Base-by-base conservation (phyloP, 1,284 basidiomycete species). In the Neolentinus lepideus region DNA sequence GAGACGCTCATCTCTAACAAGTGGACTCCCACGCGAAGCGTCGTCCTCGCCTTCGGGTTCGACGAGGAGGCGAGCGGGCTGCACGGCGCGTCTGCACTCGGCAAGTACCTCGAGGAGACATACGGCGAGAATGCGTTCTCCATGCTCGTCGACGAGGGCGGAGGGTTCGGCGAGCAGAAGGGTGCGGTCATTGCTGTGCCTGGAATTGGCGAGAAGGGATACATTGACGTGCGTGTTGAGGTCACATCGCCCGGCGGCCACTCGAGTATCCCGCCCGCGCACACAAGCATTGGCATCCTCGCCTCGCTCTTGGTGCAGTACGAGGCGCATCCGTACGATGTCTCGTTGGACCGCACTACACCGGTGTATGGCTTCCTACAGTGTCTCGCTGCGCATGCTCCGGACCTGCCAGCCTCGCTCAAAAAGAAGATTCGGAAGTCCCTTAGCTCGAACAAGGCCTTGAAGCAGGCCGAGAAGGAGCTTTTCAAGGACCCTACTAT, bases 221-320 rank as follows among this genome's bases (percentile, higher is more conserved):
- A 81, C 61, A 59, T 83, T 43, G 78, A 86, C 59, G 73, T 82
- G 25, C 73, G 74, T 24, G 66, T 87, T 38, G 70, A 75, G 16
- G 77, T 86, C 14, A 63, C 74, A n/a, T 78, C 83, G 1, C 74
- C 77, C 1, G 88, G 87, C 9, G 87, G 88, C 0, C 87, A 89
- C 65, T 85, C 83, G 3, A 84, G 81, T 53, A 70, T 76, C 9
- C 85, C 85, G 14, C 83, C 83, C 26, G 58, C 68, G 36, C 80
- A 82, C 61, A 82, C 80, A 2, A 74, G 75, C 9, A 85, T 87
- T 36, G 83, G 83, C 12, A 74, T 83, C 48, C 72, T 86, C 36
- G 69, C 80, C 0, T 60, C 69, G 14, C 67, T 85, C 10, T 69
- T 86, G 35, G 75, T 75, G 1, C 70, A 75, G 22, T 66, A 81